Conservation (phyloP, 2,329 filamentous ascomycete genomes). For the Cercospora berteroae region DNA sequence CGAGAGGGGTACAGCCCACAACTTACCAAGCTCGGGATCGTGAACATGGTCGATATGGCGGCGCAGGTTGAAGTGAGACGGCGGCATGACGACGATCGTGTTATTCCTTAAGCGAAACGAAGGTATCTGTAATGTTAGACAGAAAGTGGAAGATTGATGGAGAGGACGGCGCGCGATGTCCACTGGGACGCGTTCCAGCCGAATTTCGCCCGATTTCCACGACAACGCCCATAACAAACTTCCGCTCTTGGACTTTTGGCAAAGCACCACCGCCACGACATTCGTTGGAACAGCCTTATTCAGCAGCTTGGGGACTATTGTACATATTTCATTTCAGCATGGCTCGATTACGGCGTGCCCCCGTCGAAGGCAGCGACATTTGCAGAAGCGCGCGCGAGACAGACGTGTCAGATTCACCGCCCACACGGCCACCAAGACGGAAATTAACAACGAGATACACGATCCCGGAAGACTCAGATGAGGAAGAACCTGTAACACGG, state of each 20-base stretch:
- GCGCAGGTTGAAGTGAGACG: neutral
- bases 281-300: neutral
- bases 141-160: neutral
- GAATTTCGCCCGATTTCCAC: neutral
- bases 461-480: constrained; percentile 20
- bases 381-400: neutral
- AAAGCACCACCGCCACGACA: neutral
- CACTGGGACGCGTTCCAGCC: neutral
- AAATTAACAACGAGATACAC: constrained; percentile 7
- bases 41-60: constrained; percentile 8
- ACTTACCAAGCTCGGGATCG: neutral
- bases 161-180: neutral
- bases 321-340: constrained; percentile 1
- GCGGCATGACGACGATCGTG: neutral
- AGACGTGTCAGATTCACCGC: neutral
- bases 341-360: neutral
- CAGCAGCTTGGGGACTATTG: neutral
- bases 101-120: neutral
- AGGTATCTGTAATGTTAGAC: neutral
- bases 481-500: constrained; percentile 11
- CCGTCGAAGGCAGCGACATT: neutral
- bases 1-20: neutral
- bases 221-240: constrained; percentile 2
- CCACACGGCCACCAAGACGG: constrained; percentile 3
- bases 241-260: neutral